phyloP scores from a whole-genome alignment of 139 green algal species.

The Tetraselmis striata region DNA sequence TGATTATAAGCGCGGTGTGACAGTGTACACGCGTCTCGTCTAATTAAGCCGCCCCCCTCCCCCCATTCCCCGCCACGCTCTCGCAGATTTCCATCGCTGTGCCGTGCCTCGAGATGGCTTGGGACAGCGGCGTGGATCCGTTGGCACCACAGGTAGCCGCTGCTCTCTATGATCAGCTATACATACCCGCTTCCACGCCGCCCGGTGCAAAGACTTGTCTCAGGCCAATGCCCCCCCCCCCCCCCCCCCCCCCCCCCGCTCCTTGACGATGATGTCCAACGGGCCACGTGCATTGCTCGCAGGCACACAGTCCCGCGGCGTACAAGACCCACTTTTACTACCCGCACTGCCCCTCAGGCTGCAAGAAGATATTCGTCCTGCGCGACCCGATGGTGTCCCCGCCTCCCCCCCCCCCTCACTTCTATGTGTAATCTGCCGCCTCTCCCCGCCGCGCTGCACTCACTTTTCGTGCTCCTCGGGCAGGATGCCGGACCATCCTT shows the following conservation, averaged over 20 bases:
- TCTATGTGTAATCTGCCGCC: no score
- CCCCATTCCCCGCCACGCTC: no score
- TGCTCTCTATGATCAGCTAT: no score
- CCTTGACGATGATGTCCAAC: no score
- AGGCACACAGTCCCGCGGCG: conserved; percentile 1
- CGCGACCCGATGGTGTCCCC: conserved; percentile 8
- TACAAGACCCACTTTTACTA: conserved; percentile 42
- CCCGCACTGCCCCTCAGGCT: conserved; percentile 18
- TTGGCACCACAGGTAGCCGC: neutral
- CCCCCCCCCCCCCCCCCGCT: no score
- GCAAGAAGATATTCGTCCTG: conserved; percentile 31
- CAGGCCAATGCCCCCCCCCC: conserved; percentile 14
- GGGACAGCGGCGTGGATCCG: conserved; percentile 12
- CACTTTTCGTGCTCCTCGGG: neutral
- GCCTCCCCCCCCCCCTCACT: no score
- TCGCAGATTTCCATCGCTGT: conserved; percentile 29
- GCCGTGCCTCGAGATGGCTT: conserved; percentile 28
- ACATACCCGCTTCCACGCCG: no score
- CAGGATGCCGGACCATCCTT: conserved; percentile 33
- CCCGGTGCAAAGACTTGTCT: conserved; percentile 22
- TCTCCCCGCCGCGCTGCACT: neutral
- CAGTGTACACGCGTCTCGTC: no score
- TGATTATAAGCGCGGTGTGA: no score
- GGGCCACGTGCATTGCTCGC: no score
- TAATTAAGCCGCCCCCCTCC: no score